A percentile compares a stretch with the other conserved stretches of the same genome.
These are phyloP conservation scores for Populus nigra DNA, from an alignment of 345 rosid species.

Conservation along the genomic window DNA sequence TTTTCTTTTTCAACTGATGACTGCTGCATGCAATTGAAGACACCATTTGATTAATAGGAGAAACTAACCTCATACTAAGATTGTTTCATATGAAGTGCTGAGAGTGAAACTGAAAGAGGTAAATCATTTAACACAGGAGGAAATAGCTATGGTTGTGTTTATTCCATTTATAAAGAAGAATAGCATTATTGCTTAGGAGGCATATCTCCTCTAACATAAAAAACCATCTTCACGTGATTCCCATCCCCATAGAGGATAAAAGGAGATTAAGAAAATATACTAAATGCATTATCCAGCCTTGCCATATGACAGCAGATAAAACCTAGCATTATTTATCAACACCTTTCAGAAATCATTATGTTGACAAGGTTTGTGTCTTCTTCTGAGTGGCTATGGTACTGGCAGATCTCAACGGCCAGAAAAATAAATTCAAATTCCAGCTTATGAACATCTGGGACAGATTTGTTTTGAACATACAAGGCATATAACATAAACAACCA, in stretches of 20 bases:
- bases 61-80: background rate
- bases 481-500: background rate
- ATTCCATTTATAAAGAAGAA: background rate
- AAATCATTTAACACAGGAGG: background rate
- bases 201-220: background rate
- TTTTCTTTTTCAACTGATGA: conserved; percentile 50
- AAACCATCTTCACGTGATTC: background rate
- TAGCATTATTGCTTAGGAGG: background rate
- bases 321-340: background rate
- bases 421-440: background rate
- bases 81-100: background rate
- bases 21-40: conserved; percentile 25
- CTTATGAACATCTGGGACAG: background rate
- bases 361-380: background rate
- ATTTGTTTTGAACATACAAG: background rate
- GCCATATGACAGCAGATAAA: background rate
- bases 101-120: background rate
- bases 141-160: background rate
- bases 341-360: background rate
- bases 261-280: background rate
- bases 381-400: background rate
- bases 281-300: background rate
- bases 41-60: background rate
- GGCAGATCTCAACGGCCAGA: background rate
- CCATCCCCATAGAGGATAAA: background rate